Evolutionary conservation across 139 green algal species (phyloP).

Genomic region (Bryopsis sp.): DNA sequence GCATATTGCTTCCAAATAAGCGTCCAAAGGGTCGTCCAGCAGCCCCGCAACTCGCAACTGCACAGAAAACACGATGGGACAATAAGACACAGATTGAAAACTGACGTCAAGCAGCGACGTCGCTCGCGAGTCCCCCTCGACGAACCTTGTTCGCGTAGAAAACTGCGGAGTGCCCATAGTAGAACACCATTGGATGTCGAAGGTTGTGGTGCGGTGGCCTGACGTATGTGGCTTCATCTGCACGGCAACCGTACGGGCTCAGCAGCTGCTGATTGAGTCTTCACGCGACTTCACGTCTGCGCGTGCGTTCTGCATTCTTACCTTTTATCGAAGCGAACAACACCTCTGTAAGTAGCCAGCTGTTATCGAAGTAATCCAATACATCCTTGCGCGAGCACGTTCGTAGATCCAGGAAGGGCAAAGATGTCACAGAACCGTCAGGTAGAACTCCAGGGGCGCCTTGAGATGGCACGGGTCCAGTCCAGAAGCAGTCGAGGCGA

Average conservation of each 20-base stretch:
- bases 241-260: background rate
- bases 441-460: slow-evolving; percentile 19
- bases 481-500: slow-evolving; percentile 34
- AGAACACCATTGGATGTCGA: slow-evolving; percentile 78
- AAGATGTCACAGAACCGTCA: slow-evolving; percentile 32
- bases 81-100: too few relatives aligned
- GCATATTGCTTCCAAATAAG: slow-evolving; percentile 33
- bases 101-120: too few relatives aligned
- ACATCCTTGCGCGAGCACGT: slow-evolving; percentile 41
- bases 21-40: slow-evolving; percentile 47
- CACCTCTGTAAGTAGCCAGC: slow-evolving; percentile 59
- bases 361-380: slow-evolving; percentile 74
- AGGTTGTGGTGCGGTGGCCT: slow-evolving; percentile 70
- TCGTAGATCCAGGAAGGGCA: slow-evolving; percentile 44
- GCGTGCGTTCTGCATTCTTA: background rate
- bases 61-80: background rate
- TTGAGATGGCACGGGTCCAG: slow-evolving; percentile 14
- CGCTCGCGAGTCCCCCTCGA: too few relatives aligned
- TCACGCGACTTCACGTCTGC: background rate
- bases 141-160: slow-evolving; percentile 67
- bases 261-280: background rate
- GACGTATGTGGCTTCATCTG: slow-evolving; percentile 58
- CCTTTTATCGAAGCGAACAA: slow-evolving; percentile 36
- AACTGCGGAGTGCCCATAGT: slow-evolving; percentile 64
- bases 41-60: slow-evolving; percentile 62